These are phyloP conservation scores for Starmerella asiatica DNA, from an alignment of 805 yeast species.

Conservation along the genomic window DNA sequence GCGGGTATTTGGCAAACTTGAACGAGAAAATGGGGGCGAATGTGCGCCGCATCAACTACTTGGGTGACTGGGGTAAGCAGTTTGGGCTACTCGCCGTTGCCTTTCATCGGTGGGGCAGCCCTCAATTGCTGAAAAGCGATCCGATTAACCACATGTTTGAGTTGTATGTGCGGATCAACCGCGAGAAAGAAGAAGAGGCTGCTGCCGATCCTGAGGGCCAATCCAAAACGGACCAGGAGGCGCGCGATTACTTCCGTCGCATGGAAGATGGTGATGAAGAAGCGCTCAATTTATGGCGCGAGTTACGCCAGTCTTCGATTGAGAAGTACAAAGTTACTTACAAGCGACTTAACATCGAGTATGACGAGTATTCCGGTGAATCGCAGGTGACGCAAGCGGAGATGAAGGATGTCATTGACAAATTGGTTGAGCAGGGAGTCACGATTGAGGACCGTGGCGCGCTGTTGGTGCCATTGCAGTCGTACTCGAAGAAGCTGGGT, in stretches of 20 bases:
- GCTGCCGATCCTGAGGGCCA: constrained; percentile 41
- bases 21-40: constrained; percentile 86
- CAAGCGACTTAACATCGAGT: constrained; percentile 78
- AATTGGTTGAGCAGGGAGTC: constrained; percentile 53
- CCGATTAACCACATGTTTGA: constrained; percentile 92
- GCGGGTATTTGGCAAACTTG: constrained; percentile 83
- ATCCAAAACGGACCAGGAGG: constrained; percentile 59
- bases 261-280: constrained; percentile 90
- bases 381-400: constrained; percentile 71
- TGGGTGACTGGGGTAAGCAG: constrained; percentile 99
- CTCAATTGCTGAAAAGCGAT: constrained; percentile 52
- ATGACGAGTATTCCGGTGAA: constrained; percentile 88
- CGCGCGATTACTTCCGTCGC: constrained; percentile 70
- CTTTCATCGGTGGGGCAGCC: constrained; percentile 71
- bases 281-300: constrained; percentile 67
- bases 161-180: constrained; percentile 78
- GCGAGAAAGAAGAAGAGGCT: constrained; percentile 54
- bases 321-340: constrained; percentile 75
- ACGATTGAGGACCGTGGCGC: constrained; percentile 87
- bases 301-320: constrained; percentile 83
- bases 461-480: constrained; percentile 66
- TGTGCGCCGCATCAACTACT: constrained; percentile 82
- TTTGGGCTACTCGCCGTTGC: constrained; percentile 94
- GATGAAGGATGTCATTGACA: constrained; percentile 52
- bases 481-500: constrained; percentile 80